Conservation (phyloP, 441 rosid species). For the Iberis amara region DNA sequence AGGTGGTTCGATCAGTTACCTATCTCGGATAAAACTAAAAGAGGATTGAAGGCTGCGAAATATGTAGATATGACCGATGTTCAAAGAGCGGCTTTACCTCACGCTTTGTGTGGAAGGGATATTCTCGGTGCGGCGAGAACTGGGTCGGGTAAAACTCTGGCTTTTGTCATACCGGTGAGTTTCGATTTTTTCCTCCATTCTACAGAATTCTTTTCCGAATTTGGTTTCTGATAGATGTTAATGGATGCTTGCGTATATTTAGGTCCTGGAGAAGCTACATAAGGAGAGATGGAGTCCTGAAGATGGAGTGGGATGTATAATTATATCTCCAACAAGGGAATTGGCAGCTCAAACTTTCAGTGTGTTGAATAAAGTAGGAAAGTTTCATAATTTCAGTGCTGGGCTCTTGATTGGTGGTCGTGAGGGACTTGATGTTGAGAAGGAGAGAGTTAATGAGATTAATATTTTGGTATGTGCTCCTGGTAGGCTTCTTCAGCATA, state of each 20-base stretch:
- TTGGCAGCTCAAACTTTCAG: slow-evolving; percentile 76
- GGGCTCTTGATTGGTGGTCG: slow-evolving; percentile 94
- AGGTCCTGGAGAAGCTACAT: slow-evolving; percentile 77
- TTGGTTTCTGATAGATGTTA: neutral
- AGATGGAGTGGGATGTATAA: slow-evolving; percentile 89
- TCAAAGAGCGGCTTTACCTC: slow-evolving; percentile 82
- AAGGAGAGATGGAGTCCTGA: slow-evolving; percentile 81
- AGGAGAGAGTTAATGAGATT: slow-evolving; percentile 67
- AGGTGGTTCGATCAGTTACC: slow-evolving; percentile 60
- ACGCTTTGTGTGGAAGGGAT: slow-evolving; percentile 84
- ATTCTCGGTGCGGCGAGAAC: slow-evolving; percentile 91
- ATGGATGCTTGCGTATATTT: slow-evolving; percentile 31
- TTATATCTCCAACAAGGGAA: slow-evolving; percentile 88
- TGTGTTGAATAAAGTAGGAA: slow-evolving; percentile 69
- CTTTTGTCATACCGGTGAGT: slow-evolving; percentile 81
- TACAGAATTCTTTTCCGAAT: too few species aligned
- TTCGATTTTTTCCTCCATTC: neutral
- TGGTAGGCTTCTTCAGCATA: slow-evolving; percentile 92
- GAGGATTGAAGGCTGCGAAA: slow-evolving; percentile 49
- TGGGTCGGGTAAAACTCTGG: slow-evolving; percentile 91
- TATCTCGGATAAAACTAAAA: slow-evolving; percentile 58
- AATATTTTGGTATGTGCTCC: slow-evolving; percentile 90
- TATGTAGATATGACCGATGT: slow-evolving; percentile 66
- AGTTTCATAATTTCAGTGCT: slow-evolving; percentile 69
- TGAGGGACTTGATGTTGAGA: slow-evolving; percentile 71